Conservation (phyloP, 768 basidiomycete species). For the Punctularia strigosozonata region DNA sequence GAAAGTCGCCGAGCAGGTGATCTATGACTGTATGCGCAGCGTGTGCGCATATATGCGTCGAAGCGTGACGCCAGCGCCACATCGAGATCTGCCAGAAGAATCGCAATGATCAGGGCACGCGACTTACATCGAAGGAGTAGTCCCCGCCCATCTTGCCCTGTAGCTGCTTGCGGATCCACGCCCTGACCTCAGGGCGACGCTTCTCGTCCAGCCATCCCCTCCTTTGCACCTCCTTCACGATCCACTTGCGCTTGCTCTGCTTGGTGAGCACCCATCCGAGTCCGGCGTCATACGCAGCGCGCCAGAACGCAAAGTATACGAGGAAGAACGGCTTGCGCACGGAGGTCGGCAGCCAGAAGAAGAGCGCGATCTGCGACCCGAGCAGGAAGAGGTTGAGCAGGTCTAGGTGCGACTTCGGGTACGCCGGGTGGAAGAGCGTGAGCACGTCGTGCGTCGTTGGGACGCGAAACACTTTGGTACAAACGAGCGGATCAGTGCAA, state of each 20-base stretch:
- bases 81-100: too few relatives aligned
- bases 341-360: constrained; percentile 46
- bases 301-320: constrained; percentile 88
- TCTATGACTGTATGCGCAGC: too few relatives aligned
- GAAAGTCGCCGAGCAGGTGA: too few relatives aligned
- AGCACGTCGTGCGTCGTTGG: constrained; percentile 88
- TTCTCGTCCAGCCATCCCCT: constrained; percentile 83
- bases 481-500: too few relatives aligned
- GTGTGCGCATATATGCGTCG: too few relatives aligned
- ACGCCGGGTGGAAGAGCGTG: constrained; percentile 73
- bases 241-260: constrained; percentile 93
- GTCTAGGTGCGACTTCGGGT: constrained; percentile 85
- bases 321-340: constrained; percentile 62
- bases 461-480: constrained; percentile 69
- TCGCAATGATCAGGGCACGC: too few relatives aligned
- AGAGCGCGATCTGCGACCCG: constrained; percentile 66
- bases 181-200: constrained; percentile 46
- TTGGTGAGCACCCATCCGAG: constrained; percentile 90
- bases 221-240: constrained; percentile 68
- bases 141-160: constrained; percentile 90
- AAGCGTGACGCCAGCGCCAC: too few relatives aligned
- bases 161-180: constrained; percentile 83
- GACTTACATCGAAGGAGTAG: constrained; percentile 81
- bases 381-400: constrained; percentile 74
- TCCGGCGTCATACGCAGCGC: constrained; percentile 83